Evolutionary conservation across 768 basidiomycete genomes (phyloP).

Genomic region (Lentinula aciculospora): DNA sequence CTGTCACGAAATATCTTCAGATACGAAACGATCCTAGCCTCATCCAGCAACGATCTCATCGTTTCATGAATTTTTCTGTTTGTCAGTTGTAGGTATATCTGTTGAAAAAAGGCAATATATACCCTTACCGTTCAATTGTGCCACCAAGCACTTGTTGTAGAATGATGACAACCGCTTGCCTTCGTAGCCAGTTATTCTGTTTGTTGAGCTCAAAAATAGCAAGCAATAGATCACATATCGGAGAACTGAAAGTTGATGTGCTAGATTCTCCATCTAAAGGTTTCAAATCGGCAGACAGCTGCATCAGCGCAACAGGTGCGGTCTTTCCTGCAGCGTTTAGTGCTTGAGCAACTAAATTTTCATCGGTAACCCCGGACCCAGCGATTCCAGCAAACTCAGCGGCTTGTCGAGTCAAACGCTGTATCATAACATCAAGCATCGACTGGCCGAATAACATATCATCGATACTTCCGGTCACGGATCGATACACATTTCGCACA

Average conservation of each 20-base stretch:
- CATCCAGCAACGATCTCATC: slow-evolving; percentile 56
- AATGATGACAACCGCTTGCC: slow-evolving; percentile 95
- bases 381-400: slow-evolving; percentile 84
- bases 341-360: slow-evolving; percentile 79
- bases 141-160: slow-evolving; percentile 93
- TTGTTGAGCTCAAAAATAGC: slow-evolving; percentile 94
- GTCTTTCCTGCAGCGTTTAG: slow-evolving; percentile 64
- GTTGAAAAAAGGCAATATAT: background rate
- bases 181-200: slow-evolving; percentile 92
- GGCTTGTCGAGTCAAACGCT: slow-evolving; percentile 83
- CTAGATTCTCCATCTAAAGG: slow-evolving; percentile 86
- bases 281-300: slow-evolving; percentile 72
- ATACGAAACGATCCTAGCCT: slow-evolving; percentile 63
- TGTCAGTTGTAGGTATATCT: slow-evolving; percentile 2
- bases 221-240: slow-evolving; percentile 90
- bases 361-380: slow-evolving; percentile 73
- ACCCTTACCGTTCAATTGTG: slow-evolving; percentile 87
- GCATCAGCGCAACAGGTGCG: slow-evolving; percentile 61
- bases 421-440: slow-evolving; percentile 93
- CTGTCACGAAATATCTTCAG: slow-evolving; percentile 64
- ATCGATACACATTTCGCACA: slow-evolving; percentile 84
- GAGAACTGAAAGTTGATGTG: slow-evolving; percentile 83
- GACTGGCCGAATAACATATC: slow-evolving; percentile 96
- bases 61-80: slow-evolving; percentile 84
- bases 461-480: slow-evolving; percentile 92